These are phyloP conservation scores for Cladosporium sp. DNA, from an alignment of 2,329 filamentous ascomycete genomes.

Conservation along the genomic window DNA sequence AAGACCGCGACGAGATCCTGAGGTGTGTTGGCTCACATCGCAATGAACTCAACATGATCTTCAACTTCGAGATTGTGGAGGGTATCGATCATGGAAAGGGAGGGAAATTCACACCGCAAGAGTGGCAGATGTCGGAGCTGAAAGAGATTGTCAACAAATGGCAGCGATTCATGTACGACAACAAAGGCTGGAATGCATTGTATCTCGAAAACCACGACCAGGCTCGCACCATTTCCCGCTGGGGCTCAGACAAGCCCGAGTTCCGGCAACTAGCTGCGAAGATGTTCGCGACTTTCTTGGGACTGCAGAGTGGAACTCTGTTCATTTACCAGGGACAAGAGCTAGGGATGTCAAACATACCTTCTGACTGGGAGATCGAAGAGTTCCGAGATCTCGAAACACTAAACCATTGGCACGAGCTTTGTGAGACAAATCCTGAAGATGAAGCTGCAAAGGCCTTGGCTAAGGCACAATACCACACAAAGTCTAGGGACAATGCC, in stretches of 20 bases:
- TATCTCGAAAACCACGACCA: constrained; percentile 66
- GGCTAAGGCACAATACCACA: constrained; percentile 34
- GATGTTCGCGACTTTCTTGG: constrained; percentile 40
- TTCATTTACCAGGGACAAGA: constrained; percentile 52
- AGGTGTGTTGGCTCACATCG: constrained; percentile 48
- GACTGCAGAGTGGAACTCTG: constrained; percentile 36
- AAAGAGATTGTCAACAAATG: constrained; percentile 54
- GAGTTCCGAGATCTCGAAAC: constrained; percentile 53
- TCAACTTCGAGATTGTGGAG: constrained; percentile 61
- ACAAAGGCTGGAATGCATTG: constrained; percentile 59
- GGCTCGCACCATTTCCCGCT: constrained; percentile 55
- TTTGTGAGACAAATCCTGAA: constrained; percentile 35
- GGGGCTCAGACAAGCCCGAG: constrained; percentile 46
- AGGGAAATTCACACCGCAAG: constrained; percentile 45
- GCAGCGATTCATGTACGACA: constrained; percentile 57
- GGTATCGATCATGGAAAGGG: constrained; percentile 44
- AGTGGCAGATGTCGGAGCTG: constrained; percentile 42
- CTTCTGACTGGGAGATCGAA: constrained; percentile 37
- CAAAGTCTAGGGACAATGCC: constrained; percentile 11
- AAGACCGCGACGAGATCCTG: constrained; percentile 46
- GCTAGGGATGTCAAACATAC: constrained; percentile 48
- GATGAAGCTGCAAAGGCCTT: constrained; percentile 46
- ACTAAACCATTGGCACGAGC: constrained; percentile 52
- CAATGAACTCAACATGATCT: constrained; percentile 64
- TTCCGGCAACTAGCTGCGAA: constrained; percentile 50